These are phyloP conservation scores for Vinca minor DNA, from an alignment of 257 asterid genomes.

Conservation along the genomic window DNA sequence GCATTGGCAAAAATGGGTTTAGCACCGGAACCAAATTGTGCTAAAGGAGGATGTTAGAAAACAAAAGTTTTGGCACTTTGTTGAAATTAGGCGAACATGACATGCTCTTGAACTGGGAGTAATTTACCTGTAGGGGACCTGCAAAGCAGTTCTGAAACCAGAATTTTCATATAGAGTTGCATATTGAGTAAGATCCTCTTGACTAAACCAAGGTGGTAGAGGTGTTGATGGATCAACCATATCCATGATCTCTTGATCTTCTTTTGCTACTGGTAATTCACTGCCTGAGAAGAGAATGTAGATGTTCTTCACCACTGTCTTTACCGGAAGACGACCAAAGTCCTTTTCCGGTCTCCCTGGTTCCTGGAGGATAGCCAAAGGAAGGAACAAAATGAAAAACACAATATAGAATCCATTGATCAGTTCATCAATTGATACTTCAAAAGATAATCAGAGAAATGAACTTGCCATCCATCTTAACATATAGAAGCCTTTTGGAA, in stretches of 20 bases:
- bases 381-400: too few relatives aligned
- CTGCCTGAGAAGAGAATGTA: conserved; percentile 46
- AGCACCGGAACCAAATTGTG: too few relatives aligned
- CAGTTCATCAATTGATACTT: background rate
- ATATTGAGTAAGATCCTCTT: conserved; percentile 28
- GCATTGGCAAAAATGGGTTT: too few relatives aligned
- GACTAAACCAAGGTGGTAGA: conserved; percentile 29
- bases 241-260: conserved; percentile 60
- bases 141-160: conserved; percentile 33
- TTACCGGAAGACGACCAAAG: conserved; percentile 38
- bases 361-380: too few relatives aligned
- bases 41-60: too few relatives aligned
- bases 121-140: conserved; percentile 35
- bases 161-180: conserved; percentile 26
- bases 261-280: conserved; percentile 44
- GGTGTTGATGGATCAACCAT: conserved; percentile 31
- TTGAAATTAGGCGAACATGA: too few relatives aligned
- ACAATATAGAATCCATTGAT: too few relatives aligned
- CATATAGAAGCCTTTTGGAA: conserved; percentile 16
- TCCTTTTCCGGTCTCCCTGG: conserved; percentile 43
- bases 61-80: too few relatives aligned
- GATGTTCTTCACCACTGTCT: conserved; percentile 50
- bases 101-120: too few relatives aligned
- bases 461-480: conserved; percentile 19
- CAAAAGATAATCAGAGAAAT: too few relatives aligned